A percentile compares a stretch with the other conserved stretches of the same genome.
Evolutionary conservation across 179 eudicot genomes (phyloP).

Genomic region (Sideroxylon spinosum): DNA sequence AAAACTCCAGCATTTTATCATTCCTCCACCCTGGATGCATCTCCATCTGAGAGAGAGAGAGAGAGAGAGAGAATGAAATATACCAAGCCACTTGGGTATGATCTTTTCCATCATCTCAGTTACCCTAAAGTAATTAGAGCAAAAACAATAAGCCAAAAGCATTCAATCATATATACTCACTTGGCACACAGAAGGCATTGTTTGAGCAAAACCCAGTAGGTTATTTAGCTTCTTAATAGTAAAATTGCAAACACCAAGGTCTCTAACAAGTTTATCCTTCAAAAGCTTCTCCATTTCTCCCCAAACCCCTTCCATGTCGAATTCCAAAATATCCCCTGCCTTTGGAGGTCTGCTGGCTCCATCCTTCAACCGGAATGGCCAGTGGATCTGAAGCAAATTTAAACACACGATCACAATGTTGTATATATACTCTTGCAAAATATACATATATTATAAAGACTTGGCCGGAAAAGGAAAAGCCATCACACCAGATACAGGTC

Average conservation of each 20-base stretch:
- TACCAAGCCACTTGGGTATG: not conserved
- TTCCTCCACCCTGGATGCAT: constrained; percentile 69
- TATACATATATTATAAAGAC: not conserved
- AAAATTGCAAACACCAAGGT: constrained; percentile 47
- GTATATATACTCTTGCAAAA: not conserved
- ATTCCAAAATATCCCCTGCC: constrained; percentile 42
- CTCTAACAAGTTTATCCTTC: constrained; percentile 34
- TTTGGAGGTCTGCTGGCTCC: constrained; percentile 49
- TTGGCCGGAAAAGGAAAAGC: not conserved
- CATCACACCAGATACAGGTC: constrained; percentile 47
- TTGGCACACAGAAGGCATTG: constrained; percentile 51
- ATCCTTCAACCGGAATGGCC: constrained; percentile 47
- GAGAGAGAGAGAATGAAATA: not conserved
- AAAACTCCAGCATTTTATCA: constrained; percentile 50
- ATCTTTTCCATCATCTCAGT: no score
- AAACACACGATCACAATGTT: not conserved
- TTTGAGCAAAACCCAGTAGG: constrained; percentile 37
- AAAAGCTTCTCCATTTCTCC: constrained; percentile 61
- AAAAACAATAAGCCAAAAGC: not conserved
- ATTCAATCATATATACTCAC: constrained; percentile 17
- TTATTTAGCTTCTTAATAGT: constrained; percentile 40
- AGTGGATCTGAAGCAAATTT: constrained; percentile 35
- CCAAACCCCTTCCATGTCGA: constrained; percentile 65
- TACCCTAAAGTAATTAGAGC: no score
- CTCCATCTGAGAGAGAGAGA: constrained; percentile 39